Evolutionary conservation across 2,329 filamentous ascomycete genomes (phyloP), one percentile per base, ranked within the genome.

Genomic region (Verticillium alfalfae): DNA sequence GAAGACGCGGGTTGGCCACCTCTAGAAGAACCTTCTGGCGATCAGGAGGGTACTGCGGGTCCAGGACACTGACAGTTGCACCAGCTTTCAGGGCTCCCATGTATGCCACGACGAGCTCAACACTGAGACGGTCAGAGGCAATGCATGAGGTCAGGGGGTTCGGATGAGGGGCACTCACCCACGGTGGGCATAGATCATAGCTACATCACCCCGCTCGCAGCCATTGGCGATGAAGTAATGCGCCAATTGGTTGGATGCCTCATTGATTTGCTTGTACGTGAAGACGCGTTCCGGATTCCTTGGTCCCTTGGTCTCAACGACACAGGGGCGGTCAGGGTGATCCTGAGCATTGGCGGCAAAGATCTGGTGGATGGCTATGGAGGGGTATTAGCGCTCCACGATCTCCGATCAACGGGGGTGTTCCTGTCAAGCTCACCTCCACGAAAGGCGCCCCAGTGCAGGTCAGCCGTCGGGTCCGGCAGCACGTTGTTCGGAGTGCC

Each of bases 141-240:
- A 22, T 22, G n/a, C 8, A 10, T 10, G 16, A 22, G 45, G 8
- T 12, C 12, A 22, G 45, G 26, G 26, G 26, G 26, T 31, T 31
- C 13, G 13, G 4, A 41, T 15, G 39, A 16, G 12, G 45, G 5
- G 13, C 6, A 56, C 54, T 56, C 26, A 91, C 88, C 37, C 59
- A 61, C 93, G 87, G 75, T 97, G 85, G 61, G 92, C 92, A 71
- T 88, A 97, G 65, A 95, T 91, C 91, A 97, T 96, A 69, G 97
- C 92, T 2, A 97, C 93, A 71, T 98, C 93, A 9, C 92, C 93
- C 67, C 87, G 81, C 63, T 87, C 81, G 65, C 92, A 81, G 62
- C 93, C 93, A 69, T 87, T 82, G 58, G 88, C 81, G 60, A 90
- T 84, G 22, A 97, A 82, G 71, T 96, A 85, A 75, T 96, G 88